These are phyloP conservation scores for Pedinophyceae sp. DNA, from an alignment of 139 green algal species.

Conservation along the genomic window DNA sequence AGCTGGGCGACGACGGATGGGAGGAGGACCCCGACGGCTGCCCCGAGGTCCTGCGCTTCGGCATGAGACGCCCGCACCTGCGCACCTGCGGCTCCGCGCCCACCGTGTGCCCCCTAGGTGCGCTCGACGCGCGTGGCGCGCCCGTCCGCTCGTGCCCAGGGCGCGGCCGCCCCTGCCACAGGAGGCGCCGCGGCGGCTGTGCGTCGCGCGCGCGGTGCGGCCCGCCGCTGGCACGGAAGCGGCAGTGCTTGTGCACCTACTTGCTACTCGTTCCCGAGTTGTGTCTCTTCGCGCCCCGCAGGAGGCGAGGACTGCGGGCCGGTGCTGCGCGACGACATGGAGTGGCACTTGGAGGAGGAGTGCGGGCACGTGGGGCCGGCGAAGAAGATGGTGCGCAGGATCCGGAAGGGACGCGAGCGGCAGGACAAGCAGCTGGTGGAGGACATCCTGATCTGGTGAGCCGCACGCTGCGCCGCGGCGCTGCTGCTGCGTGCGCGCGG, in stretches of 20 bases:
- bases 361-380: not conserved
- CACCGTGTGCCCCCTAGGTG: not conserved
- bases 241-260: no score
- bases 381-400: no score
- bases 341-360: not conserved
- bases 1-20: not conserved
- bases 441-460: not conserved
- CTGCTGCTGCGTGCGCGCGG: not conserved
- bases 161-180: no score
- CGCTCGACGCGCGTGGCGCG: no score
- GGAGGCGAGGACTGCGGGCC: not conserved
- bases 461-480: no score
- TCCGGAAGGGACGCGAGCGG: not conserved
- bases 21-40: slow-evolving; percentile 1
- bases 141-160: no score
- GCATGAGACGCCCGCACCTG: not conserved
- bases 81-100: not conserved
- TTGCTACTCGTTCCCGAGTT: no score
- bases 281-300: no score
- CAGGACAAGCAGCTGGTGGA: not conserved
- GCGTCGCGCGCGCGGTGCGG: no score
- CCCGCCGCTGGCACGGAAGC: no score
- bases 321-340: not conserved
- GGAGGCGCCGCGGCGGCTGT: no score
- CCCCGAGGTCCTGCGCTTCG: not conserved